phyloP scores from a whole-genome alignment of 345 rosid genomes.

The Raphanus raphanistrum region DNA sequence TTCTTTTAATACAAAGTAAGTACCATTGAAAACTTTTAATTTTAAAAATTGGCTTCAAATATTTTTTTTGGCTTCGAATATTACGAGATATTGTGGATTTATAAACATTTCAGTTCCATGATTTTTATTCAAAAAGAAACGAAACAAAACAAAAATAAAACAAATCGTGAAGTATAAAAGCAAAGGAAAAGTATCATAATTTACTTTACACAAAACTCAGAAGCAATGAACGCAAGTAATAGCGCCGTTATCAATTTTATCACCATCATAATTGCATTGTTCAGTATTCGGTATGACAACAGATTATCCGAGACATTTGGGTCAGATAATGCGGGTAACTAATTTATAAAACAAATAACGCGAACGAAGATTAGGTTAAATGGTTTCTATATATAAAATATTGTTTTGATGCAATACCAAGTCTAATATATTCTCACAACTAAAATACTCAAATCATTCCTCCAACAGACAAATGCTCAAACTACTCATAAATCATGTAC shows the following conservation, averaged over 20 bases:
- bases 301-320: not conserved
- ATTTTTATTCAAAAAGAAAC: not conserved
- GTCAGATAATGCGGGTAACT: not conserved
- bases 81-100: not conserved
- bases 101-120: not conserved
- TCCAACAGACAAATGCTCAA: not conserved
- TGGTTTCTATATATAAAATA: not conserved
- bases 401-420: not conserved
- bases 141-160: not conserved
- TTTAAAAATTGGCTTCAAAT: not conserved
- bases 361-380: not conserved
- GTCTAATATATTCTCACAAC: not conserved
- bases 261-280: not conserved
- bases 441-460: not conserved
- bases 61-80: not conserved
- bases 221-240: not conserved
- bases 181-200: not conserved
- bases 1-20: not conserved
- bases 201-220: not conserved
- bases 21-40: no score
- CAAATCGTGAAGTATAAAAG: not conserved
- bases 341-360: not conserved
- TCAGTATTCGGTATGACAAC: not conserved
- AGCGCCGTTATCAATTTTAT: not conserved
- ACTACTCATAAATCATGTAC: conserved; percentile 6